Conservation (phyloP, 148 eudicot genomes). For the Selenicereus undatus region DNA sequence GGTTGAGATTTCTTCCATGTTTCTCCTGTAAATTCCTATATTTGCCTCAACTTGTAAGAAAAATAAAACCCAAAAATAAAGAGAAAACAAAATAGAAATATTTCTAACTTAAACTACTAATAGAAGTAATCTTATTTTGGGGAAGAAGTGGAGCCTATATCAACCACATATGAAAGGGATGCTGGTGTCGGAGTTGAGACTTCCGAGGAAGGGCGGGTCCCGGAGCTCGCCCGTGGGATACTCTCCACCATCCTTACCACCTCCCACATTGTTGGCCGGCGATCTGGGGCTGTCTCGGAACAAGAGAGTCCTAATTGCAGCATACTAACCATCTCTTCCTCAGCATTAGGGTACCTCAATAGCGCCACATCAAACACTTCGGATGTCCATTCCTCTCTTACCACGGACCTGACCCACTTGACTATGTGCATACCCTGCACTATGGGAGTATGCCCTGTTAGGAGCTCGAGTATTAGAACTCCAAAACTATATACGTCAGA, state of each 20-base stretch:
- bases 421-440: constrained; percentile 56
- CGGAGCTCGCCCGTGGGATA: constrained; percentile 35
- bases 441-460: constrained; percentile 65
- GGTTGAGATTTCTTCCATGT: constrained; percentile 10
- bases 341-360: constrained; percentile 53
- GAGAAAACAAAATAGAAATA: constrained; percentile 1
- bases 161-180: constrained; percentile 25
- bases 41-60: background rate
- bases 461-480: constrained; percentile 68
- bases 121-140: constrained; percentile 30
- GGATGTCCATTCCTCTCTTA: constrained; percentile 89
- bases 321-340: constrained; percentile 83
- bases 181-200: constrained; percentile 47
- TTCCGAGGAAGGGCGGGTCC: constrained; percentile 39
- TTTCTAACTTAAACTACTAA: background rate
- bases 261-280: constrained; percentile 59
- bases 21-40: background rate
- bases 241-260: constrained; percentile 60
- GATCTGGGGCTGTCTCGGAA: constrained; percentile 44
- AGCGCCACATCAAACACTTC: constrained; percentile 87
- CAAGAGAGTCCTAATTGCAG: constrained; percentile 71
- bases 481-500: constrained; percentile 86
- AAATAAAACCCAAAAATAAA: background rate
- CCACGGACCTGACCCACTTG: constrained; percentile 80
- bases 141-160: constrained; percentile 38